These are phyloP conservation scores for Naganishia liquefaciens DNA, from an alignment of 1,284 basidiomycete species.

Conservation along the genomic window DNA sequence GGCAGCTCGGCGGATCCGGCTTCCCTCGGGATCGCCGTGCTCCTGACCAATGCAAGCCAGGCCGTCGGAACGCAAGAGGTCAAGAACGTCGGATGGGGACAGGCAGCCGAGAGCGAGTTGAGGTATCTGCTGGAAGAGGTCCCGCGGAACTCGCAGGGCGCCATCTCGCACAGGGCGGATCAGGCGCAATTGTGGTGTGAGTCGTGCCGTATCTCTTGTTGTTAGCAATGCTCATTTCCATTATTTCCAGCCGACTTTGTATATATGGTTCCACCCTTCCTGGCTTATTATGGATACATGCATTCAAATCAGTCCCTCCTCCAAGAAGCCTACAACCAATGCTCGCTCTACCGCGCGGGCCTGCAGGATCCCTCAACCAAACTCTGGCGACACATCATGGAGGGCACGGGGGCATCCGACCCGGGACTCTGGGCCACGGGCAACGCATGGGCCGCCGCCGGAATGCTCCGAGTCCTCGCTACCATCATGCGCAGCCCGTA, in stretches of 20 bases:
- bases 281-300: conserved; percentile 81
- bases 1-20: conserved; percentile 79
- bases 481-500: conserved; percentile 54
- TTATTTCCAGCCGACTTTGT: conserved; percentile 60
- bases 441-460: conserved; percentile 59
- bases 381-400: conserved; percentile 53
- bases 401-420: conserved; percentile 45
- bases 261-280: conserved; percentile 89
- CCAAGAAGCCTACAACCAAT: conserved; percentile 72
- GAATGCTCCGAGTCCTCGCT: conserved; percentile 57
- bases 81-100: conserved; percentile 61
- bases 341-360: conserved; percentile 68
- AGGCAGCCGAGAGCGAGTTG: conserved; percentile 70
- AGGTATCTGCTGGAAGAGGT: conserved; percentile 67
- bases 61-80: conserved; percentile 37
- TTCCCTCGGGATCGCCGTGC: conserved; percentile 73
- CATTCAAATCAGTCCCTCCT: conserved; percentile 69
- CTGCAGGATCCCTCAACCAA: conserved; percentile 44
- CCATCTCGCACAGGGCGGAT: conserved; percentile 51
- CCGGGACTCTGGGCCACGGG: conserved; percentile 52
- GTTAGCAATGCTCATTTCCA: conserved; percentile 5
- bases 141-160: conserved; percentile 56
- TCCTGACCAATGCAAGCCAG: conserved; percentile 61
- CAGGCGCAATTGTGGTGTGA: conserved; percentile 44
- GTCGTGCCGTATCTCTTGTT: conserved; percentile 12